phyloP scores from a whole-genome alignment of 305 asterid genomes.

The Lippia alba region DNA sequence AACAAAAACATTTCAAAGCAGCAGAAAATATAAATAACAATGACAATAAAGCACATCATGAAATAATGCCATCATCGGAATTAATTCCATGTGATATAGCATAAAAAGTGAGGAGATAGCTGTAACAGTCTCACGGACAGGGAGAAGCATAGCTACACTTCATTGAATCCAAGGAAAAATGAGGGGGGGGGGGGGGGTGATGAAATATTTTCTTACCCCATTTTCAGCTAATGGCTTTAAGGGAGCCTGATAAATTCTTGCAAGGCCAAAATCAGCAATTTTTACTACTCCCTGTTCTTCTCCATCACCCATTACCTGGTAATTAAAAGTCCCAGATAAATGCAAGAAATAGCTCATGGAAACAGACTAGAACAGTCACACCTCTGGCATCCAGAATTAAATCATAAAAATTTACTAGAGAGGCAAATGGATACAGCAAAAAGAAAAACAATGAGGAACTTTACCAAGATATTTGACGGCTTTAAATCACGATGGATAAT shows the following conservation, averaged over 20 bases:
- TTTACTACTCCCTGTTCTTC: conserved; percentile 96
- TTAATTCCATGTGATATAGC: too few species aligned
- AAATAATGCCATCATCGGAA: too few species aligned
- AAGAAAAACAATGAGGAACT: conserved; percentile 21
- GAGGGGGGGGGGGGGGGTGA: not conserved
- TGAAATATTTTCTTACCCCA: conserved; percentile 65
- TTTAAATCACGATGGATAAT: conserved; percentile 96
- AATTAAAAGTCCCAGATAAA: conserved; percentile 29
- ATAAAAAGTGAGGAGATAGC: too few species aligned
- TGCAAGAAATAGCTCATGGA: conserved; percentile 18
- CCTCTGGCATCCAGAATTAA: conserved; percentile 6
- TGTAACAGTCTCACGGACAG: not conserved
- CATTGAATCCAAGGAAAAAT: not conserved
- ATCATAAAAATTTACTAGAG: conserved; percentile 10
- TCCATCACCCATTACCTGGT: conserved; percentile 98
- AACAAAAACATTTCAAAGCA: not conserved
- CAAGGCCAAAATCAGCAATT: conserved; percentile 98
- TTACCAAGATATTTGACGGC: conserved; percentile 97
- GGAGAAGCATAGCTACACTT: not conserved
- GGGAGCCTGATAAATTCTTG: conserved; percentile 96
- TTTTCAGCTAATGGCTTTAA: conserved; percentile 84
- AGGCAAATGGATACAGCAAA: conserved; percentile 6
- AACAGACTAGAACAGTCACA: conserved; percentile 21
- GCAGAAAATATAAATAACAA: not conserved
- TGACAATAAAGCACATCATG: not conserved